phyloP scores from a whole-genome alignment of 768 basidiomycete genomes.

The Boletus subcaerulescens region DNA sequence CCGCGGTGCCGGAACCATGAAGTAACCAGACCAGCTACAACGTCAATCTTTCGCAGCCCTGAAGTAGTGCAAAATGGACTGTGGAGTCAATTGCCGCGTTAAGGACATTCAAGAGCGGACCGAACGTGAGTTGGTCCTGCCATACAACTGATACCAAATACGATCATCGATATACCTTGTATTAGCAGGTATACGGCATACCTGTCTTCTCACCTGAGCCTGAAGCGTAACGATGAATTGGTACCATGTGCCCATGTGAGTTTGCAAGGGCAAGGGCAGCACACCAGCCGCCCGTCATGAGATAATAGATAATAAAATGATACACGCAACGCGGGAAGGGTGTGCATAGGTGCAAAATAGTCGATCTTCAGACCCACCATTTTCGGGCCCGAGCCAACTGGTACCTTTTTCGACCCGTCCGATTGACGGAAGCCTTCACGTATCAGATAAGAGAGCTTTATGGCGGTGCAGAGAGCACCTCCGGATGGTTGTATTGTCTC shows the following conservation, averaged over 20 bases:
- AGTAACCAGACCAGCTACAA: conserved; percentile 16
- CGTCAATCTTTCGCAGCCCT: conserved; percentile 23
- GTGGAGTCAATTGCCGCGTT: conserved; percentile 8
- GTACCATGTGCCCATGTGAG: background rate
- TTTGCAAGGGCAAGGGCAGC: background rate
- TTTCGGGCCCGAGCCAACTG: conserved; percentile 8
- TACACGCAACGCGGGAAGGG: conserved; percentile 5
- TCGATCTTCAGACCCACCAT: background rate
- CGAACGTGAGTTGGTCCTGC: conserved; percentile 16
- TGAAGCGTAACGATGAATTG: conserved; percentile 1
- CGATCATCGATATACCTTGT: conserved; percentile 22
- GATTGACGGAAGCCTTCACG: background rate
- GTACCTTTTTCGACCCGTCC: conserved; percentile 15
- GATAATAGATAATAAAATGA: background rate
- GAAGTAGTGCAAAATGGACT: conserved; percentile 5
- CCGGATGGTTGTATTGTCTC: conserved; percentile 25
- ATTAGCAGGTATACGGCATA: conserved; percentile 25
- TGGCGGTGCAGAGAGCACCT: conserved; percentile 11
- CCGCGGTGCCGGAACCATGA: conserved; percentile 24
- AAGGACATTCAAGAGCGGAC: conserved; percentile 6
- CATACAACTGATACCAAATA: conserved; percentile 18
- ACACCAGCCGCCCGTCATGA: background rate
- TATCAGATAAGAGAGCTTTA: conserved; percentile 7
- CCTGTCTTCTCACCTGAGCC: conserved; percentile 10
- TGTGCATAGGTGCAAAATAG: background rate